These are phyloP conservation scores for Umbellularia californica DNA, from an alignment of 164 flowering plant genomes.

Conservation along the genomic window DNA sequence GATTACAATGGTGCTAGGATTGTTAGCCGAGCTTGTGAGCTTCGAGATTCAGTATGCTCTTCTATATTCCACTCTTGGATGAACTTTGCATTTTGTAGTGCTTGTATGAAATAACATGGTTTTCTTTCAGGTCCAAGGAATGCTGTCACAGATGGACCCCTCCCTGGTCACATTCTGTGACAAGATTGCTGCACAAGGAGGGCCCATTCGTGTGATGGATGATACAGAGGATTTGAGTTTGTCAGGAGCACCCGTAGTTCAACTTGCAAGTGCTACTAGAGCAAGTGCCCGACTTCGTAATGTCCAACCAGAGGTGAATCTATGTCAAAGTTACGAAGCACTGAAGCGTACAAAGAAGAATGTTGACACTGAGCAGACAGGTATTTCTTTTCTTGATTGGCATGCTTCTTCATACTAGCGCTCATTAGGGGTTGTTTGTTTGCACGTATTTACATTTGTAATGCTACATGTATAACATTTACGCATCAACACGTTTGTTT, in stretches of 20 bases:
- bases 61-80: neutral
- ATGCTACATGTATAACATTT: too few relatives aligned
- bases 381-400: conserved; percentile 23
- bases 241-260: conserved; percentile 64
- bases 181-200: conserved; percentile 93
- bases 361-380: conserved; percentile 51
- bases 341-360: conserved; percentile 66
- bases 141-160: conserved; percentile 98
- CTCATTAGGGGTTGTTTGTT: neutral
- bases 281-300: conserved; percentile 94
- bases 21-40: conserved; percentile 92
- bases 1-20: conserved; percentile 96
- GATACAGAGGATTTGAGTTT: conserved; percentile 40
- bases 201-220: conserved; percentile 66
- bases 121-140: conserved; percentile 74
- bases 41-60: conserved; percentile 82
- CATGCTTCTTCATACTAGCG: neutral
- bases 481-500: too few relatives aligned
- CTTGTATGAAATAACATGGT: neutral
- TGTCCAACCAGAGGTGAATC: conserved; percentile 87
- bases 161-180: conserved; percentile 84
- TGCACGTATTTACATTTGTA: too few relatives aligned
- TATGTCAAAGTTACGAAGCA: conserved; percentile 75
- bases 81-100: neutral
- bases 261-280: conserved; percentile 59